Conservation (phyloP, 495 filamentous ascomycete species). For the Xylaria flabelliformis region DNA sequence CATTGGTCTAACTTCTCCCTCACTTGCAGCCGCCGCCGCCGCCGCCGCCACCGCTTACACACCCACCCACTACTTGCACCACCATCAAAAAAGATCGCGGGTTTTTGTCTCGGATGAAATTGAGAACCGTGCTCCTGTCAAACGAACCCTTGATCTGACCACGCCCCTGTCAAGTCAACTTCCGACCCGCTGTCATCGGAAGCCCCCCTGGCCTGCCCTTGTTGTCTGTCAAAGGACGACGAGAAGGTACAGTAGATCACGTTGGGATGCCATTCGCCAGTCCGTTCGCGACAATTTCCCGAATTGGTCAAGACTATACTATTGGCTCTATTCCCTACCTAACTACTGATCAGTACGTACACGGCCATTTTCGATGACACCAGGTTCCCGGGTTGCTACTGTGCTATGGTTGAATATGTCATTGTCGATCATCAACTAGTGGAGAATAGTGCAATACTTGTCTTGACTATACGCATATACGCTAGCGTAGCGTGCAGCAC, state of each 20-base stretch:
- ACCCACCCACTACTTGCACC: not conserved
- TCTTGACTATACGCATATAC: not conserved
- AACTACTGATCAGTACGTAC: not conserved
- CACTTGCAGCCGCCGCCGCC: constrained; percentile 4
- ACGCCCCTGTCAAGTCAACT: constrained; percentile 24
- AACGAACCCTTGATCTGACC: constrained; percentile 26
- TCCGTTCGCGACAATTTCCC: constrained; percentile 27
- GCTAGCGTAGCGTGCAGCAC: not conserved
- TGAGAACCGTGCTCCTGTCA: constrained; percentile 27
- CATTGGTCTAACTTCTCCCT: not conserved
- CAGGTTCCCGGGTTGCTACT: constrained; percentile 26
- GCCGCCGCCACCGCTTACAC: not conserved
- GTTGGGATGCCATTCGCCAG: constrained; percentile 16
- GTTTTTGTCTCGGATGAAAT: constrained; percentile 15
- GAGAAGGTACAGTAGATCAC: constrained; percentile 11
- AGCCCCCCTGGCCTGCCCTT: constrained; percentile 17
- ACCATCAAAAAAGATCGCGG: not conserved
- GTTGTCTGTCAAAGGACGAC: not conserved
- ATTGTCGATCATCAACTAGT: constrained; percentile 8
- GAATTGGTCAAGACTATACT: constrained; percentile 19
- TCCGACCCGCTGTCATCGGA: constrained; percentile 28
- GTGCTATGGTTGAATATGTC: constrained; percentile 11
- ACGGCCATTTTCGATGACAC: constrained; percentile 10
- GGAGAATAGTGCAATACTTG: not conserved
- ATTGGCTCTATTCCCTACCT: not conserved